Percentiles rank a stretch among this genome's conserved stretches.
These are phyloP conservation scores for Ocimum tenuiflorum DNA, from an alignment of 257 asterid genomes.

Conservation along the genomic window DNA sequence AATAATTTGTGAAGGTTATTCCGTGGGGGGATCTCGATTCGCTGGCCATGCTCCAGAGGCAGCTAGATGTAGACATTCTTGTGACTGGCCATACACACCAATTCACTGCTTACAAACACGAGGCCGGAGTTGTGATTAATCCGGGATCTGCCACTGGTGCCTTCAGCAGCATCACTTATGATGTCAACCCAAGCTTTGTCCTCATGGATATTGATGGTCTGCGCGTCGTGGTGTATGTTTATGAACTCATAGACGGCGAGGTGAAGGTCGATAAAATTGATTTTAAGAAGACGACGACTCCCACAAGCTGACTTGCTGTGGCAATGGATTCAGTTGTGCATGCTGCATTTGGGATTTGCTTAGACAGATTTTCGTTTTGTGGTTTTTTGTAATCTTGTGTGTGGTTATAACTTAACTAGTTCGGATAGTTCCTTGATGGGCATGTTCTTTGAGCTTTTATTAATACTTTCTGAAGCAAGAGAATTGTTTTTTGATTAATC, in stretches of 20 bases:
- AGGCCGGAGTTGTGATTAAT: conserved; percentile 94
- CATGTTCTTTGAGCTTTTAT: too few species aligned
- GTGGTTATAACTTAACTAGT: too few species aligned
- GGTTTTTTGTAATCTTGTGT: background rate
- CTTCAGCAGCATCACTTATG: conserved; percentile 90
- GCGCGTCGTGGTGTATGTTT: conserved; percentile 92
- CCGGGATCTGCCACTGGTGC: conserved; percentile 99
- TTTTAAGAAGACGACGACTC: conserved; percentile 78
- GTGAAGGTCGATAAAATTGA: conserved; percentile 98
- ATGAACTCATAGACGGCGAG: conserved; percentile 93
- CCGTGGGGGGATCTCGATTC: conserved; percentile 99
- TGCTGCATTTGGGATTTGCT: background rate
- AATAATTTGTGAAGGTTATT: conserved; percentile 52
- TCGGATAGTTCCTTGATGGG: too few species aligned
- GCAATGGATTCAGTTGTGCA: background rate
- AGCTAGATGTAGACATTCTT: conserved; percentile 89
- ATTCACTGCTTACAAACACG: conserved; percentile 93
- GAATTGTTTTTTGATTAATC: too few species aligned
- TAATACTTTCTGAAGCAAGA: too few species aligned
- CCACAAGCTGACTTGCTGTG: conserved; percentile 19
- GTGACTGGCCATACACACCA: conserved; percentile 96
- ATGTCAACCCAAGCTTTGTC: conserved; percentile 93
- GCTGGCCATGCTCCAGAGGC: conserved; percentile 94
- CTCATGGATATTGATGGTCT: conserved; percentile 95
- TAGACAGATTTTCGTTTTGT: background rate